Conservation (phyloP, 2,329 filamentous ascomycete genomes). For the Trichothecium sympodiale region DNA sequence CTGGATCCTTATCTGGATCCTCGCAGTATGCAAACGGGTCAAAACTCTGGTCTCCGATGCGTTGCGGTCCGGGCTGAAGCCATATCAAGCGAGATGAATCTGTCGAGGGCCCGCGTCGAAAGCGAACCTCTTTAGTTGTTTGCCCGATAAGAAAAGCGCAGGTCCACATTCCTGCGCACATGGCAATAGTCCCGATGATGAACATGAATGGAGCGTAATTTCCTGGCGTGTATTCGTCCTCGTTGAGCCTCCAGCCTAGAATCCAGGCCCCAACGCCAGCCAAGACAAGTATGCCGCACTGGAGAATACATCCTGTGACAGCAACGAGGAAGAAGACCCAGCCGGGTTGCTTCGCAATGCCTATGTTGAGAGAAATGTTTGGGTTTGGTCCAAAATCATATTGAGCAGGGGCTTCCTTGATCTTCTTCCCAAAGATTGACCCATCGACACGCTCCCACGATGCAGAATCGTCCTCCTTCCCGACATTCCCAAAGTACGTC, state of each 20-base stretch:
- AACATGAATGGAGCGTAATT: constrained; percentile 10
- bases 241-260: constrained; percentile 6
- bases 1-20: constrained; percentile 1
- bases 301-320: constrained; percentile 6
- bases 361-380: constrained; percentile 4
- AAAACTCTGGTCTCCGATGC: constrained; percentile 13
- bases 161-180: constrained; percentile 10
- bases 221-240: neutral
- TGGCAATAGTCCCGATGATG: constrained; percentile 9
- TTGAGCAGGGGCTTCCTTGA: too few relatives aligned
- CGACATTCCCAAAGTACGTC: too few relatives aligned
- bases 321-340: neutral
- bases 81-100: constrained; percentile 5
- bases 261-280: constrained; percentile 9
- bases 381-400: constrained; percentile 4
- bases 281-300: constrained; percentile 7
- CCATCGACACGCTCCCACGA: constrained; percentile 11
- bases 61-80: constrained; percentile 12
- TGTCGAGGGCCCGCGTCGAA: neutral
- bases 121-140: constrained; percentile 8
- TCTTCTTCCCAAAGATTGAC: too few relatives aligned
- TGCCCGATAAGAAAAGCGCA: constrained; percentile 12
- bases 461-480: too few relatives aligned
- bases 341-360: neutral
- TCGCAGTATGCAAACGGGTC: constrained; percentile 11